Percentiles rank a stretch among this genome's conserved stretches.
These are phyloP conservation scores for Alloteropsis semialata DNA, from an alignment of 176 grass and related monocot species.

Conservation along the genomic window DNA sequence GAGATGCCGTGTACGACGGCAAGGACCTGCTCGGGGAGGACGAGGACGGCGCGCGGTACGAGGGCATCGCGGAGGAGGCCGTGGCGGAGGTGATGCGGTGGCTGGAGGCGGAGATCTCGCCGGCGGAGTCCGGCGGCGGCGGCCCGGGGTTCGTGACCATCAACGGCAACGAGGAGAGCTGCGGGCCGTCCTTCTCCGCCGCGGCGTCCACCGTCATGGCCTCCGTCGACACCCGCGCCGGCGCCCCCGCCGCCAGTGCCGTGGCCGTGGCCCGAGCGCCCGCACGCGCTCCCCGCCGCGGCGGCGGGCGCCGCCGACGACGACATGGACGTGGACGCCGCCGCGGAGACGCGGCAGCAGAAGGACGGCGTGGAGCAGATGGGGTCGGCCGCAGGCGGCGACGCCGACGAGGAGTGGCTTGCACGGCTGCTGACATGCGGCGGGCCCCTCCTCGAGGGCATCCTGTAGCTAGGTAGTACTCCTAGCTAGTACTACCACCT, in stretches of 20 bases:
- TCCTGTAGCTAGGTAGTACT: not conserved
- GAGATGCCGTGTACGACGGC: not conserved
- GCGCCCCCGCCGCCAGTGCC: conserved; percentile 31
- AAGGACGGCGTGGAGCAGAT: no score
- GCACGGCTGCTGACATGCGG: conserved; percentile 23
- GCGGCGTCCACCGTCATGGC: conserved; percentile 76
- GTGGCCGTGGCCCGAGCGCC: conserved; percentile 29
- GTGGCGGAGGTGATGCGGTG: conserved; percentile 77
- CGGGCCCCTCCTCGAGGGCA: not conserved
- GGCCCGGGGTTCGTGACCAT: conserved; percentile 60
- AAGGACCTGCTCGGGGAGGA: not conserved
- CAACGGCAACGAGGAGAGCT: conserved; percentile 89
- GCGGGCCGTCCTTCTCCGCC: conserved; percentile 84
- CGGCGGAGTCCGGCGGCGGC: conserved; percentile 78
- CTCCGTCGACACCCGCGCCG: conserved; percentile 63
- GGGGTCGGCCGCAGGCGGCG: conserved; percentile 13
- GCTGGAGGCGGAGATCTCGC: conserved; percentile 83
- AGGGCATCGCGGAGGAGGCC: conserved; percentile 46
- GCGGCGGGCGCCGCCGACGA: no score
- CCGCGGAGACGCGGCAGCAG: not conserved
- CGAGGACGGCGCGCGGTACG: not conserved
- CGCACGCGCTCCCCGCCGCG: no score
- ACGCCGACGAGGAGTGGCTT: conserved; percentile 54
- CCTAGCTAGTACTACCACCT: no score
- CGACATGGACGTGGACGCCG: not conserved